Percentiles rank a stretch among this genome's conserved stretches.
Evolutionary conservation across 164 flowering plant species (phyloP).

Genomic region (Protea cynaroides): DNA sequence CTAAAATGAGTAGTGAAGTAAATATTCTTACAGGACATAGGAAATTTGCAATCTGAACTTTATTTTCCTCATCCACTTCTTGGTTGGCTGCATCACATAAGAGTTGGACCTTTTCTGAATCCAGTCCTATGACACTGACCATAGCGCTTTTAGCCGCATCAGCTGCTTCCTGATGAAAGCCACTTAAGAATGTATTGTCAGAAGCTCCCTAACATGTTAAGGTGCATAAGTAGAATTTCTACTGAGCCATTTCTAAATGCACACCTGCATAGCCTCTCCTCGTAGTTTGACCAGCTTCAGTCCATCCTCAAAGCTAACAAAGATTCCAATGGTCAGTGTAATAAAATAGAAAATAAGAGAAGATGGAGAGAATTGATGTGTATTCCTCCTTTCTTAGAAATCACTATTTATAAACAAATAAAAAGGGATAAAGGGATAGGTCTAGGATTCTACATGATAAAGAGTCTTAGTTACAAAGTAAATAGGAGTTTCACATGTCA

Average conservation of each 20-base stretch:
- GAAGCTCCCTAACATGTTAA: neutral
- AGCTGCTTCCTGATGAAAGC: slow-evolving; percentile 72
- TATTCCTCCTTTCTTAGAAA: too few relatives aligned
- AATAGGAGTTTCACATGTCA: too few relatives aligned
- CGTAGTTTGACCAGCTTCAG: slow-evolving; percentile 92
- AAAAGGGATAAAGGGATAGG: too few relatives aligned
- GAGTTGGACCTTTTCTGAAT: slow-evolving; percentile 84
- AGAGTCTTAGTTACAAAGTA: too few relatives aligned
- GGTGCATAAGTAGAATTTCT: neutral
- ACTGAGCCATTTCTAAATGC: neutral
- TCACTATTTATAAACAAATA: too few relatives aligned
- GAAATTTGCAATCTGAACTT: slow-evolving; percentile 96
- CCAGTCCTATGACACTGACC: slow-evolving; percentile 93
- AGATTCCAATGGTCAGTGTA: neutral
- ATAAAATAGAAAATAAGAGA: too few relatives aligned
- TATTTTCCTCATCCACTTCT: slow-evolving; percentile 76
- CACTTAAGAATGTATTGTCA: neutral
- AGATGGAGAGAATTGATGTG: too few relatives aligned
- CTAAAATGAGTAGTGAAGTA: neutral
- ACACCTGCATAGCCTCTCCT: slow-evolving; percentile 99
- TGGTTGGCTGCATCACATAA: slow-evolving; percentile 95
- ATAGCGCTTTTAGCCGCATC: slow-evolving; percentile 96
- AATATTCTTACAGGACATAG: slow-evolving; percentile 68
- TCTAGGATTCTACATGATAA: too few relatives aligned
- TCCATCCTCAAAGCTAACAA: slow-evolving; percentile 91